These are phyloP conservation scores for Hypholoma fasciculare DNA, from an alignment of 768 basidiomycete species.

Conservation along the genomic window DNA sequence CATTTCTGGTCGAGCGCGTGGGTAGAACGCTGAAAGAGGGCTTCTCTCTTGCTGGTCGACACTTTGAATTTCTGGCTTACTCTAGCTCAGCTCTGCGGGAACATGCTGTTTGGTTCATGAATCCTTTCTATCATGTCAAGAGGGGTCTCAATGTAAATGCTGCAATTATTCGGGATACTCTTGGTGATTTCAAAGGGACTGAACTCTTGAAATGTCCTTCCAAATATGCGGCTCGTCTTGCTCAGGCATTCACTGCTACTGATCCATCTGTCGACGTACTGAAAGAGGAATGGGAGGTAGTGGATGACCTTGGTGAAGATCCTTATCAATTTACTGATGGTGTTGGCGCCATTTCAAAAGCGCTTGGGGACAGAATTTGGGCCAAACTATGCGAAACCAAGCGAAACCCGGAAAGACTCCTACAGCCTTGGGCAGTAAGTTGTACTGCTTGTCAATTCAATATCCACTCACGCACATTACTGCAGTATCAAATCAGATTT, in stretches of 20 bases:
- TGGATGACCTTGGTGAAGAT: slow-evolving; percentile 51
- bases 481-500: slow-evolving; percentile 78
- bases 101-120: slow-evolving; percentile 84
- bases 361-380: slow-evolving; percentile 64
- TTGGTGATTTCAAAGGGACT: slow-evolving; percentile 67
- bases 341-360: slow-evolving; percentile 72
- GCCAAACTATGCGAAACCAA: slow-evolving; percentile 45
- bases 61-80: slow-evolving; percentile 82
- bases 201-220: slow-evolving; percentile 59
- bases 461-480: slow-evolving; percentile 3
- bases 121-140: slow-evolving; percentile 47
- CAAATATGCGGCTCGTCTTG: slow-evolving; percentile 79
- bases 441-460: background rate
- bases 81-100: slow-evolving; percentile 76
- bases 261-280: slow-evolving; percentile 65
- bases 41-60: slow-evolving; percentile 67
- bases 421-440: slow-evolving; percentile 64
- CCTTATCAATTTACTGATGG: slow-evolving; percentile 69
- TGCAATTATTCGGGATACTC: slow-evolving; percentile 53
- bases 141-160: slow-evolving; percentile 48
- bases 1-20: slow-evolving; percentile 59
- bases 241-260: slow-evolving; percentile 84
- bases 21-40: slow-evolving; percentile 60
- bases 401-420: slow-evolving; percentile 28
- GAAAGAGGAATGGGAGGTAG: slow-evolving; percentile 59